Evolutionary conservation across 2,329 filamentous ascomycete genomes (phyloP), one percentile per base, ranked within the genome.

Genomic region (Cytospora piceae): DNA sequence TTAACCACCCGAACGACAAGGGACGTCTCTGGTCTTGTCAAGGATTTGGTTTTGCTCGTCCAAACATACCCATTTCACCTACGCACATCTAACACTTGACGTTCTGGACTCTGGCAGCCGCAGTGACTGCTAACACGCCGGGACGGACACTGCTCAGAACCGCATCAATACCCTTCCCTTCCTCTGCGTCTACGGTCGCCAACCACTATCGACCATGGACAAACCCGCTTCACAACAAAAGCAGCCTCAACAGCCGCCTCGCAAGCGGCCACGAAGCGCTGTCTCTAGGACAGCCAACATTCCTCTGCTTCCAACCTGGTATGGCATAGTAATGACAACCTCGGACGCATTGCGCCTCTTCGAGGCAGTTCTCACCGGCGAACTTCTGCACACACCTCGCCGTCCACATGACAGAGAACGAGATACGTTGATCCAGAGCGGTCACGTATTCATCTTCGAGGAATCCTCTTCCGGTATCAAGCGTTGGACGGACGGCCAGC

Each of bases 391-490:
- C 75, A 91, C 95, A 24, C 88, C 92, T 22, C 89, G 94, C 58
- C 85, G 94, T 61, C 94, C 94, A 1, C 92, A 96, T 75, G 94
- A 97, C 72, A 85, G 92, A 60, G 94, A 97, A 77, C 85, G 93
- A 60, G 82, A 83, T 29, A 83, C 87, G 24, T 85, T 96, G 60
- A 95, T 97, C 74, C 86, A 86, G 70, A 96, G 92, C 71, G 94
- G 94, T 42, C 90, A 90, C 70, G 86, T 97, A 56, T 95, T 97
- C 77, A 92, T 97, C 70, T 97, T 97, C 76, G 93, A 96, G 73
- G 93, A 97, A 75, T 90, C 92, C 68, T 89, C 92, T 0, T 96
- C 93, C 0, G 93, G 93, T 6, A 96, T 97, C 79, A 96, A 96
- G 79, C 85, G 94, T 64, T 97, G 94, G 94, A 97, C 93, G 0